A percentile compares a stretch with the other conserved stretches of the same genome.
These are phyloP conservation scores for Aspergillus ochraceus DNA, from an alignment of 2,329 filamentous ascomycete species.

Conservation along the genomic window DNA sequence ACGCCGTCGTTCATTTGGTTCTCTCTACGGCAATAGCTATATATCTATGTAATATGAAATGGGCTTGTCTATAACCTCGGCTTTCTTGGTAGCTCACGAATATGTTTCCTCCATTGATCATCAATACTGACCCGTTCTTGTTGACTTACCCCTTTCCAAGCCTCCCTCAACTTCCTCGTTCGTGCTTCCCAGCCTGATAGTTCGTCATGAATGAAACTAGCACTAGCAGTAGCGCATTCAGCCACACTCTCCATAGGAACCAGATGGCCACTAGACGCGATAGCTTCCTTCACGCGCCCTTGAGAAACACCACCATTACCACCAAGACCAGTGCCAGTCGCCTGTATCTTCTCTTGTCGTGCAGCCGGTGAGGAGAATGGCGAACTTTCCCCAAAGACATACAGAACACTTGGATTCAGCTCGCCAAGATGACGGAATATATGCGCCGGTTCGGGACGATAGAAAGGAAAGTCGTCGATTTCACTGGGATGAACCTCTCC, in stretches of 20 bases:
- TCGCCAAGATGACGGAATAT: conserved; percentile 30
- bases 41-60: background rate
- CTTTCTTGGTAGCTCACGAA: background rate
- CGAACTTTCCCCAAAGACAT: conserved; percentile 27
- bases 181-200: background rate
- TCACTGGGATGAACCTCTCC: conserved; percentile 36
- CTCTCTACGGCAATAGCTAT: too few species aligned
- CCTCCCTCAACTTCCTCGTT: background rate
- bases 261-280: conserved; percentile 10
- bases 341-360: conserved; percentile 30
- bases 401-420: conserved; percentile 33
- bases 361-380: conserved; percentile 17
- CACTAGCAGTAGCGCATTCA: background rate
- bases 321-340: conserved; percentile 31
- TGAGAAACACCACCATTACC: conserved; percentile 54
- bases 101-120: conserved; percentile 3
- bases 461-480: conserved; percentile 26
- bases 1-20: too few species aligned
- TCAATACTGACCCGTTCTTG: background rate
- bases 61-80: background rate
- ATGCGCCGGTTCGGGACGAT: conserved; percentile 30
- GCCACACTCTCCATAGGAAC: background rate
- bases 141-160: background rate
- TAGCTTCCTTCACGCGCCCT: conserved; percentile 23
- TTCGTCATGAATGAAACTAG: background rate